These are phyloP conservation scores for Cystofilobasidium macerans DNA, from an alignment of 768 basidiomycete genomes.

Conservation along the genomic window DNA sequence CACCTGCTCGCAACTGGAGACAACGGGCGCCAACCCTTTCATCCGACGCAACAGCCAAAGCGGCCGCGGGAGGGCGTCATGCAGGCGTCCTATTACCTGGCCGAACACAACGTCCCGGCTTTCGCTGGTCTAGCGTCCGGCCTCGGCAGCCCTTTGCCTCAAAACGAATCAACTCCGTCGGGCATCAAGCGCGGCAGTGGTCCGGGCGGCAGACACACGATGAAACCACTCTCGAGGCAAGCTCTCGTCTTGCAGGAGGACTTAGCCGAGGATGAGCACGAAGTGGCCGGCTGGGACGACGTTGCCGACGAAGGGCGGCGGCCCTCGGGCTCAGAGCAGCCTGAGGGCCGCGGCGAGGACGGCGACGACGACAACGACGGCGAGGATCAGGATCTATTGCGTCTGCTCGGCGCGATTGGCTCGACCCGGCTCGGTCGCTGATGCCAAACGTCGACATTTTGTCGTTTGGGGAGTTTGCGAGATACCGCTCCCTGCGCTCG, in stretches of 20 bases:
- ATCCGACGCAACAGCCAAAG: neutral
- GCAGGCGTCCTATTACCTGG: neutral
- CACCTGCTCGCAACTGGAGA: neutral
- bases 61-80: neutral
- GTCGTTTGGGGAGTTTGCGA: too few species aligned
- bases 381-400: neutral
- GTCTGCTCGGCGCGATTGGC: slow-evolving; percentile 12
- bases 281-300: slow-evolving; percentile 22
- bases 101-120: slow-evolving; percentile 1
- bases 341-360: too few species aligned
- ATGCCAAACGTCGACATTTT: neutral
- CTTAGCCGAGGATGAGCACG: neutral
- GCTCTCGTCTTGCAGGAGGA: neutral
- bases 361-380: neutral
- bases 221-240: too few species aligned
- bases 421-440: slow-evolving; percentile 8
- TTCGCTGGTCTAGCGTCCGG: neutral
- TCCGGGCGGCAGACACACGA: too few species aligned
- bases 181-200: too few species aligned
- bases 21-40: too few species aligned
- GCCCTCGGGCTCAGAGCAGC: too few species aligned
- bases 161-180: too few species aligned
- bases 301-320: too few species aligned
- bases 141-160: too few species aligned
- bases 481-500: too few species aligned